phyloP scores from a whole-genome alignment of 257 asterid species.

The Scutellaria minor region DNA sequence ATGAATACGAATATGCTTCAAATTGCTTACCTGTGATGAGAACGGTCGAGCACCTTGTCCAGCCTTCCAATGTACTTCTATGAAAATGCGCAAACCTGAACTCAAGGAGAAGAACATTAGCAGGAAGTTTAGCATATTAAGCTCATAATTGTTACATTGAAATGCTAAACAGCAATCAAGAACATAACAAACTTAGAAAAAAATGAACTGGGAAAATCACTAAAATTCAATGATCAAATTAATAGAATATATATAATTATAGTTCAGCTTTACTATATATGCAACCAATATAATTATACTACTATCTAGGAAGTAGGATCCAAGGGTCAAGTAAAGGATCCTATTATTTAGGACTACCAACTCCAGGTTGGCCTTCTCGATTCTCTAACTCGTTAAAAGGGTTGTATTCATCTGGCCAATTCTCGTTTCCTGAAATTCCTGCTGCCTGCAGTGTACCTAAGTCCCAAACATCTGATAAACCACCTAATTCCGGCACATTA shows the following conservation, averaged over 20 bases:
- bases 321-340: slow-evolving; percentile 34
- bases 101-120: slow-evolving; percentile 30
- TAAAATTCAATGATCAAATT: slow-evolving; percentile 17
- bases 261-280: slow-evolving; percentile 13
- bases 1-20: slow-evolving; percentile 7
- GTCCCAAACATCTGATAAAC: slow-evolving; percentile 61
- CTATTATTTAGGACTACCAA: slow-evolving; percentile 42
- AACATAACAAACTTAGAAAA: background rate
- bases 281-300: slow-evolving; percentile 24
- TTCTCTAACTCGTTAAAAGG: slow-evolving; percentile 40
- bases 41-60: background rate
- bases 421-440: slow-evolving; percentile 53
- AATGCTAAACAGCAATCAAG: background rate
- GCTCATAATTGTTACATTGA: slow-evolving; percentile 1
- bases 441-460: slow-evolving; percentile 48
- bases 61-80: background rate
- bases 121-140: background rate
- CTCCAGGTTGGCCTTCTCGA: slow-evolving; percentile 37
- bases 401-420: slow-evolving; percentile 48
- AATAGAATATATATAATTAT: slow-evolving; percentile 19
- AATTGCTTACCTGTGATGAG: slow-evolving; percentile 18
- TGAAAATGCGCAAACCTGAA: slow-evolving; percentile 14
- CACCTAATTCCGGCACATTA: slow-evolving; percentile 52
- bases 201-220: background rate
- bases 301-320: slow-evolving; percentile 39